These are phyloP conservation scores for Binderoboletus segoi DNA, from an alignment of 1,284 basidiomycete species.

Conservation along the genomic window DNA sequence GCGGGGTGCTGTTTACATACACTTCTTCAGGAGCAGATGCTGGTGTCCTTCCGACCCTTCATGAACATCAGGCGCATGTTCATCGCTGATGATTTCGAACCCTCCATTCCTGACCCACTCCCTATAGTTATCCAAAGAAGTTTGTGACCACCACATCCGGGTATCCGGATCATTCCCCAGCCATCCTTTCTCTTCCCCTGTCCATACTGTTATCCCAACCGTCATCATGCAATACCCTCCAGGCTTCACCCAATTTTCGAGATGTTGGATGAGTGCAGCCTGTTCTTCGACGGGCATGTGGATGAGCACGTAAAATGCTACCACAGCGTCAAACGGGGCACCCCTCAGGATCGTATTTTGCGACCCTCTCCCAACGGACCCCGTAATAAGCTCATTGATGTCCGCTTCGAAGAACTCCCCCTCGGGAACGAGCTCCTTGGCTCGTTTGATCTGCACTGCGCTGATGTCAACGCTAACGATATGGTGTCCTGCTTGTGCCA, in stretches of 20 bases:
- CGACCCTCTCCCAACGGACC: neutral
- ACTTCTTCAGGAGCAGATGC: conserved; percentile 5
- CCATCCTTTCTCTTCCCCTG: conserved; percentile 4
- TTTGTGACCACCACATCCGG: conserved; percentile 10
- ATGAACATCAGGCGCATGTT: conserved; percentile 7
- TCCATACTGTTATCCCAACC: conserved; percentile 6
- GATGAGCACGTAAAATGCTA: conserved; percentile 6
- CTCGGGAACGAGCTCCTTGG: conserved; percentile 6
- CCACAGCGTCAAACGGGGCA: conserved; percentile 1
- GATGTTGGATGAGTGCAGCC: conserved; percentile 5
- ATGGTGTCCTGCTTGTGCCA: conserved; percentile 10
- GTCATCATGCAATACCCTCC: conserved; percentile 13
- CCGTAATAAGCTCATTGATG: conserved; percentile 6
- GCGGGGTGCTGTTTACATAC: conserved; percentile 7
- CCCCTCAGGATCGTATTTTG: neutral
- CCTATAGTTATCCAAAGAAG: conserved; percentile 9
- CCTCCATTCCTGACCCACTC: conserved; percentile 6
- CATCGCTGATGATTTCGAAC: conserved; percentile 13
- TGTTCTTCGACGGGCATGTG: conserved; percentile 13
- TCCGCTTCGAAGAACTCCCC: conserved; percentile 5
- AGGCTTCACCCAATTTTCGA: conserved; percentile 24
- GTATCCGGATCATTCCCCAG: neutral
- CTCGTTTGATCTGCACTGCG: conserved; percentile 11
- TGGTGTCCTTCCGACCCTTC: conserved; percentile 6
- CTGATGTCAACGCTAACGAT: conserved; percentile 9